Evolutionary conservation across 148 eudicot genomes (phyloP).

Genomic region (Vaccinium vitisidaea): DNA sequence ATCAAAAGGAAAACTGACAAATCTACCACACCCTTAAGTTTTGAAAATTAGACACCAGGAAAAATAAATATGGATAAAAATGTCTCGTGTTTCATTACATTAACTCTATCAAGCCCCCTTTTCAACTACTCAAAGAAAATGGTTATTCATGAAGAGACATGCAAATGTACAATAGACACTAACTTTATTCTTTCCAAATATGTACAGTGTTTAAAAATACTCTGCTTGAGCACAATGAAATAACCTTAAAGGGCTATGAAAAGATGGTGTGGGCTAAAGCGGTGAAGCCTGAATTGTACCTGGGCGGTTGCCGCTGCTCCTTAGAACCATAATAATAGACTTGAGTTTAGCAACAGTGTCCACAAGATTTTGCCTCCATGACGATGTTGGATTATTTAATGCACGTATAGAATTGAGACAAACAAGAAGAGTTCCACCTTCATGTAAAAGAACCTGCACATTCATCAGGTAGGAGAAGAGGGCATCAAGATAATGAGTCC

Average conservation of each 20-base stretch:
- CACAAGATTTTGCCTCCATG: slow-evolving; percentile 58
- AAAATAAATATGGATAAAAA: background rate
- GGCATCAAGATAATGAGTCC: background rate
- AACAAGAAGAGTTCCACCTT: slow-evolving; percentile 92
- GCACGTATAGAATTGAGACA: slow-evolving; percentile 93
- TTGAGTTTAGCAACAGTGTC: slow-evolving; percentile 38
- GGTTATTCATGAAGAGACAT: background rate
- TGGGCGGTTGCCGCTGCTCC: slow-evolving; percentile 22
- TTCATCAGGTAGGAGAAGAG: slow-evolving; percentile 12
- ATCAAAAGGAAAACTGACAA: background rate
- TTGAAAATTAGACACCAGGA: background rate
- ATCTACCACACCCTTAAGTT: background rate
- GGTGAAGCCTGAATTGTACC: slow-evolving; percentile 53
- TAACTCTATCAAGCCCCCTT: background rate
- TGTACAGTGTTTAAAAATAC: background rate
- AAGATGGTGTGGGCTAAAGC: slow-evolving; percentile 16
- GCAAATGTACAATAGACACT: slow-evolving; percentile 9
- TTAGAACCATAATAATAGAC: slow-evolving; percentile 20
- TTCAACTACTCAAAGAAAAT: background rate
- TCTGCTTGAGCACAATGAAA: slow-evolving; percentile 7
- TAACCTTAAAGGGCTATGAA: slow-evolving; percentile 12
- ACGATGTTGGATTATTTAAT: slow-evolving; percentile 61
- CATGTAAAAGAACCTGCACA: slow-evolving; percentile 88
- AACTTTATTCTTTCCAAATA: background rate
- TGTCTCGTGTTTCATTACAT: too few relatives aligned